Percentiles rank a stretch among this genome's conserved stretches.
These are phyloP conservation scores for Neurospora sp. DNA, from an alignment of 495 filamentous ascomycete species.

Conservation along the genomic window DNA sequence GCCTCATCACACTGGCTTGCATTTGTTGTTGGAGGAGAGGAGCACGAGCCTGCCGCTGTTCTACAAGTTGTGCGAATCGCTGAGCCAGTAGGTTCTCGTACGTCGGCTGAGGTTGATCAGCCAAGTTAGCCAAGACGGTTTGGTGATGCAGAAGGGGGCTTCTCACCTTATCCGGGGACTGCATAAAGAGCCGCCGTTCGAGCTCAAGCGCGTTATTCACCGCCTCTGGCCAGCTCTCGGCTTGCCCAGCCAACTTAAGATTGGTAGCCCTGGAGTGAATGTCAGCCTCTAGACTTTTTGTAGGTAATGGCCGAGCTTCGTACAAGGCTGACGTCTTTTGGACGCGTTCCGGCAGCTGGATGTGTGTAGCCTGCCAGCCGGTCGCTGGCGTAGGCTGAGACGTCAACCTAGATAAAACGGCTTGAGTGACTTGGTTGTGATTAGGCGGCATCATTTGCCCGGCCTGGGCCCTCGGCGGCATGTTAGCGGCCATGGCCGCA, in stretches of 20 bases:
- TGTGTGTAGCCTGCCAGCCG: conserved; percentile 24
- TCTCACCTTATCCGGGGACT: conserved; percentile 34
- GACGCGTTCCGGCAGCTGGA: conserved; percentile 21
- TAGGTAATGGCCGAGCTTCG: not conserved
- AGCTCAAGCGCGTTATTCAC: conserved; percentile 23
- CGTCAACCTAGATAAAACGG: conserved; percentile 6
- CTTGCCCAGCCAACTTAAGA: not conserved
- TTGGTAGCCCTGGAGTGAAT: not conserved
- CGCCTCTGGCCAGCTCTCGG: conserved; percentile 18
- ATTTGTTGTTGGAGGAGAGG: conserved; percentile 32
- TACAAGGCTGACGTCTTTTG: conserved; percentile 28
- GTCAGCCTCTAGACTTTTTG: not conserved
- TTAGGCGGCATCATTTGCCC: conserved; percentile 25
- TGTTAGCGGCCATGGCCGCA: conserved; percentile 42
- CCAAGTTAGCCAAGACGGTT: conserved; percentile 6
- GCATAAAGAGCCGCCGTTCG: conserved; percentile 34
- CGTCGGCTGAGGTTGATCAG: conserved; percentile 17
- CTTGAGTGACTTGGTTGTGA: conserved; percentile 8
- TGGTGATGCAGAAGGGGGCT: not conserved
- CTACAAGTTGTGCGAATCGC: conserved; percentile 27
- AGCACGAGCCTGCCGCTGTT: conserved; percentile 31
- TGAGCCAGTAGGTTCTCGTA: conserved; percentile 27
- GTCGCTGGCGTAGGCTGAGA: conserved; percentile 11
- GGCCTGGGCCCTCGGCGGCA: conserved; percentile 31
- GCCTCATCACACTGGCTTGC: conserved; percentile 31